phyloP scores from a whole-genome alignment of 768 basidiomycete genomes.

The Sporobolomyces phaffii region DNA sequence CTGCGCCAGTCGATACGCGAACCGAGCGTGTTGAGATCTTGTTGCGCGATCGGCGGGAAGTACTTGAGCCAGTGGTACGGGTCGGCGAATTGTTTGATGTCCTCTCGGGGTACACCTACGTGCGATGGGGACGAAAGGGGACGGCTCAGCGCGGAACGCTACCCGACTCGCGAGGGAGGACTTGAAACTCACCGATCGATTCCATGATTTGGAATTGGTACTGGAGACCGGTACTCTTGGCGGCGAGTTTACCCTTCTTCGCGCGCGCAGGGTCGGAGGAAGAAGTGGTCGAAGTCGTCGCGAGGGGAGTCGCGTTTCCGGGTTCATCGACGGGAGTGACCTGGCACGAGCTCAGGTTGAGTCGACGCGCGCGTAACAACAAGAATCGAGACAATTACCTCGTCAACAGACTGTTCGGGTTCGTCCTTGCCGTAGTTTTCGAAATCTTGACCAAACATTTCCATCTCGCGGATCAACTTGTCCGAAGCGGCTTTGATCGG shows the following conservation, averaged over 20 bases:
- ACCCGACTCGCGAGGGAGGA: neutral
- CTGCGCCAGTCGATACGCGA: slow-evolving; percentile 96
- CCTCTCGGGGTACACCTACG: slow-evolving; percentile 71
- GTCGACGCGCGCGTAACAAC: too few species aligned
- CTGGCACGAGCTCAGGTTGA: slow-evolving; percentile 40
- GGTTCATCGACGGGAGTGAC: slow-evolving; percentile 47
- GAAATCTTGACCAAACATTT: slow-evolving; percentile 87
- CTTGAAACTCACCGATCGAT: too few species aligned
- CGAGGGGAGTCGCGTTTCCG: slow-evolving; percentile 44
- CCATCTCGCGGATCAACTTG: slow-evolving; percentile 95
- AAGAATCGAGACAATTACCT: too few species aligned
- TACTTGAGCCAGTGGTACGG: slow-evolving; percentile 86
- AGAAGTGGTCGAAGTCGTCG: slow-evolving; percentile 43
- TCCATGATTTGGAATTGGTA: slow-evolving; percentile 99
- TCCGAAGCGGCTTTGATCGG: slow-evolving; percentile 99
- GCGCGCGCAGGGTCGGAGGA: slow-evolving; percentile 59
- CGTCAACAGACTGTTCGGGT: slow-evolving; percentile 49
- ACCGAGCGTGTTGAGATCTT: slow-evolving; percentile 79
- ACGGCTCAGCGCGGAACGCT: too few species aligned
- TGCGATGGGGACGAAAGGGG: neutral
- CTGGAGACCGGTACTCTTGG: slow-evolving; percentile 84
- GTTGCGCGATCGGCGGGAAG: slow-evolving; percentile 89
- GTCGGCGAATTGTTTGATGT: slow-evolving; percentile 95
- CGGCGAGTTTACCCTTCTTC: slow-evolving; percentile 89
- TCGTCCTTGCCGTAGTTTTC: slow-evolving; percentile 56